These are phyloP conservation scores for Dothideomycetes sp. DNA, from an alignment of 2,329 filamentous ascomycete species.

Conservation along the genomic window DNA sequence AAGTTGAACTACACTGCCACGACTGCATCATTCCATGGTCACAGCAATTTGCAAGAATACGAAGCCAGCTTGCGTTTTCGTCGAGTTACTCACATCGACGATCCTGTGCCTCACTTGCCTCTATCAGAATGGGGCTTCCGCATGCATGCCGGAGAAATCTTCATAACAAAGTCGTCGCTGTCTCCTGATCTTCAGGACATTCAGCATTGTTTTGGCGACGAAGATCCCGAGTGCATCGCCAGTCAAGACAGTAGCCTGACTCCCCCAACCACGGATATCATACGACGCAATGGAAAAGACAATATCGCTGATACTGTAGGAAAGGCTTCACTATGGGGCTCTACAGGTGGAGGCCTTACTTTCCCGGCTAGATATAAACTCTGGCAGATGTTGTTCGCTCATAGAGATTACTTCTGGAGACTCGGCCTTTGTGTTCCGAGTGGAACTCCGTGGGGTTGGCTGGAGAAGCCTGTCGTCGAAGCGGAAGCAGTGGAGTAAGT, in stretches of 20 bases:
- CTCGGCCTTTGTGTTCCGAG: constrained; percentile 74
- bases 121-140: constrained; percentile 78
- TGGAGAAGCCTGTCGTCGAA: not conserved
- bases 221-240: constrained; percentile 62
- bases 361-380: constrained; percentile 55
- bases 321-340: constrained; percentile 2
- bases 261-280: not conserved
- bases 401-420: constrained; percentile 94
- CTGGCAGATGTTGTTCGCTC: constrained; percentile 90
- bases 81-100: constrained; percentile 73
- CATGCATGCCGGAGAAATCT: constrained; percentile 79
- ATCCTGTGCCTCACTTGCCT: constrained; percentile 82
- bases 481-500: too few species aligned
- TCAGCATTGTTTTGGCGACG: constrained; percentile 57
- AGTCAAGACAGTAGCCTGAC: constrained; percentile 36
- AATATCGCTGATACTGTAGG: constrained; percentile 1
- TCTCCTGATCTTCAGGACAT: constrained; percentile 60
- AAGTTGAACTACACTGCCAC: constrained; percentile 11
- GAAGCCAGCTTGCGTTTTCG: constrained; percentile 42
- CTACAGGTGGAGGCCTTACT: not conserved
- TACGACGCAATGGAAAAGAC: not conserved
- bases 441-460: constrained; percentile 7
- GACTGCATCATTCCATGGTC: constrained; percentile 2
- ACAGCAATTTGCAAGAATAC: constrained; percentile 18
- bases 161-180: constrained; percentile 61